Conservation (phyloP, 2,329 filamentous ascomycete genomes). For the Colletotrichum lindemuthianum region DNA sequence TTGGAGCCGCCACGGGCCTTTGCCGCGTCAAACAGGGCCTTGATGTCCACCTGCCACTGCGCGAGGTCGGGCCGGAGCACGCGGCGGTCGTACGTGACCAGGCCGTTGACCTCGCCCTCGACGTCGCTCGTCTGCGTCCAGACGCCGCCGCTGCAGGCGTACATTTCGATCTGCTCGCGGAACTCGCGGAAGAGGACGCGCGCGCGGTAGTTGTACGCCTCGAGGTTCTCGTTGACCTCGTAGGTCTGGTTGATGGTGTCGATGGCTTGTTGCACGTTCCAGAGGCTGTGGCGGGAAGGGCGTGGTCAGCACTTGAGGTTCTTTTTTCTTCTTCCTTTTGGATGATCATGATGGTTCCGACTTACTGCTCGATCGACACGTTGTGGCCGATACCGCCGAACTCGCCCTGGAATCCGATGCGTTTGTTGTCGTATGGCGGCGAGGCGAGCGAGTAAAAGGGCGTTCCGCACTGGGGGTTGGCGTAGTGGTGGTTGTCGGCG, state of each 20-base stretch:
- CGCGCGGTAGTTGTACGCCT: constrained; percentile 74
- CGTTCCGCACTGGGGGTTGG: constrained; percentile 75
- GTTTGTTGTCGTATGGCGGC: constrained; percentile 63
- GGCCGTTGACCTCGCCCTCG: constrained; percentile 78
- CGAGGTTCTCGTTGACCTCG: constrained; percentile 67
- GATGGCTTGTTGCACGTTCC: constrained; percentile 70
- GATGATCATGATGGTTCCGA: constrained; percentile 15
- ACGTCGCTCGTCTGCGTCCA: constrained; percentile 82
- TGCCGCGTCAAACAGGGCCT: constrained; percentile 68
- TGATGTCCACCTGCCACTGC: constrained; percentile 70
- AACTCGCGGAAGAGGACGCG: constrained; percentile 69
- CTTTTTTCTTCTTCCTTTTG: neutral
- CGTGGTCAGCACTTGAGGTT: too few species aligned
- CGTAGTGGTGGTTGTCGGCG: constrained; percentile 77
- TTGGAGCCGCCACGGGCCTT: constrained; percentile 35
- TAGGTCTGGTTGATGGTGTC: constrained; percentile 73
- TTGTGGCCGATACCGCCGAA: constrained; percentile 77
- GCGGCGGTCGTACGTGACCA: constrained; percentile 75
- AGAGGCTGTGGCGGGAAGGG: too few species aligned
- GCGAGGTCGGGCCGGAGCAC: constrained; percentile 64
- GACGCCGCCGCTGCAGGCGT: constrained; percentile 72
- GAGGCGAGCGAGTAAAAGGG: constrained; percentile 71
- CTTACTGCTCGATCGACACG: constrained; percentile 68
- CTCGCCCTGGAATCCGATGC: constrained; percentile 77
- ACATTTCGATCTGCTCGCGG: constrained; percentile 67